Percentiles rank a stretch among this genome's conserved stretches.
Evolutionary conservation across 192 early-diverging fungal genomes (phyloP).

Genomic region (Neocallimastix lanati): DNA sequence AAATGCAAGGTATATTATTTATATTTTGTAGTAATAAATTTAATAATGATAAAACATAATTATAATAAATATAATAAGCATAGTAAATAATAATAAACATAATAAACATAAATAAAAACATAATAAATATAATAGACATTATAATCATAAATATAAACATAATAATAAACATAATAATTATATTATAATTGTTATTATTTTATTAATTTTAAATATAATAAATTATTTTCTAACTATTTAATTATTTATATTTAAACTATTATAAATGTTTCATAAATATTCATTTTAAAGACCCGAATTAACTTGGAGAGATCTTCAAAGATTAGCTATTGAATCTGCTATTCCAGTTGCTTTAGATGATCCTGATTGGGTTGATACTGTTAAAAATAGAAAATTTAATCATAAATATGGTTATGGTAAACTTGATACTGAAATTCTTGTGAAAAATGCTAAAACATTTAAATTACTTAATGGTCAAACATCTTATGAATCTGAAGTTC

Average conservation of each 20-base stretch:
- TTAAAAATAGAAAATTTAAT: conserved; percentile 59
- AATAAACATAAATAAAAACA: too few relatives aligned
- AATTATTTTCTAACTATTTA: neutral
- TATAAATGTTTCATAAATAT: neutral
- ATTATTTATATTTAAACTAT: too few relatives aligned
- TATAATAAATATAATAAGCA: too few relatives aligned
- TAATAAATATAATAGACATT: too few relatives aligned
- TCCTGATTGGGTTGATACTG: conserved; percentile 49
- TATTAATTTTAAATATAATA: too few relatives aligned
- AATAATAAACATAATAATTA: too few relatives aligned
- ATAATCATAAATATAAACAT: too few relatives aligned
- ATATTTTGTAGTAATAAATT: too few relatives aligned
- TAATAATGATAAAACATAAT: conserved; percentile 3
- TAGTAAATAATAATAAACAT: too few relatives aligned
- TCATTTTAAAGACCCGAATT: conserved; percentile 65
- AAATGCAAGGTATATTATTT: neutral
- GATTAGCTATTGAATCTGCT: conserved; percentile 59
- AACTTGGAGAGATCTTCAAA: conserved; percentile 85
- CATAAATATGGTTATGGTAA: conserved; percentile 92
- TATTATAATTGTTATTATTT: too few relatives aligned
- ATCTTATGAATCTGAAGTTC: conserved; percentile 16
- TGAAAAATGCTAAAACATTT: conserved; percentile 56
- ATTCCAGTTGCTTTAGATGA: conserved; percentile 51
- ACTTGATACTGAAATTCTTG: conserved; percentile 61
- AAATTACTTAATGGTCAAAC: conserved; percentile 47